Evolutionary conservation across 768 basidiomycete genomes (phyloP), one percentile per base, ranked within the genome.

Genomic region (Galerina sulciceps): DNA sequence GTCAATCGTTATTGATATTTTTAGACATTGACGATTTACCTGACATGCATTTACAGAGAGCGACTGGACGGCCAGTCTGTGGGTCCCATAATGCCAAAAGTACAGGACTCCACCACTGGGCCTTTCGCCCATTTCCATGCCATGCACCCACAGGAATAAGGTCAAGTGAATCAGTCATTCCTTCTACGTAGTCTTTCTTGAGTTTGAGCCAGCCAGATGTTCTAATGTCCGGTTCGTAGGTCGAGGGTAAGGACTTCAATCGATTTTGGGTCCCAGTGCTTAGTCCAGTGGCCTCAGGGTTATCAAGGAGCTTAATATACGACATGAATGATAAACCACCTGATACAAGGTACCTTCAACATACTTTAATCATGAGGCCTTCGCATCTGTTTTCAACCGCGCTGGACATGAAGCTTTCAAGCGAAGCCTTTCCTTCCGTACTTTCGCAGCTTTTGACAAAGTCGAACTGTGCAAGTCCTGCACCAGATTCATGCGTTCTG

Each of bases 361-460:
- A 23, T 42, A 88, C 90, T 75, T 97, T 97, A 67, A 96, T 82
- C 94, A 97, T 96, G 61, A 96, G 76, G n/a, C 95, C 95, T 72
- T 97, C 95, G 55, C 89, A 91, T 54, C 86, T 86, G 68, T 87
- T 87, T 67, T 86, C 84, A 20, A 94, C 81, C 2, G 91, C 88
- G 57, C 79, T 79, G 66, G 85, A 75, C 85, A 93, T 93, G 71
- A 96, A 96, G 5, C 76, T 81, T 69, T 90, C 82, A 6, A 96
- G 79, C 11, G 71, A 79, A n/a, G 81, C 81, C 55, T 81, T 79
- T 13, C 87, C 90, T 42, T 79, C 77, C 37, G 80, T 77, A 65
- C 90, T 89, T 61, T 87, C 86, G 58, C 85, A 84, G 57, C 83
- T 89, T 63, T 87, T 82, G 34, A 95, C 91, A 67, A 93, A 91